Base-by-base conservation (phyloP, 805 yeast genomes). In the Metschnikowia hibisci region DNA sequence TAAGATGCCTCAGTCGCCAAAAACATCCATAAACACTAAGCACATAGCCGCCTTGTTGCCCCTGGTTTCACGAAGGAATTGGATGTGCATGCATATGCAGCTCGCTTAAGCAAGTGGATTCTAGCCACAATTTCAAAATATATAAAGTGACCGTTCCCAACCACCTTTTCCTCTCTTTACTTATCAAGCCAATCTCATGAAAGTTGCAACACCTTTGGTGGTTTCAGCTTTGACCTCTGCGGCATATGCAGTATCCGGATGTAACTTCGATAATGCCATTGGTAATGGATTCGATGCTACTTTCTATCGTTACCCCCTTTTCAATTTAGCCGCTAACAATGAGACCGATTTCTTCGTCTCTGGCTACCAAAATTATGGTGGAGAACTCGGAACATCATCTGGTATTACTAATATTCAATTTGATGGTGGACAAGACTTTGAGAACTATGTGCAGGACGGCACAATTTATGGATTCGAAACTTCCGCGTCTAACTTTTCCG, bases 211-310 rank as follows among this genome's bases (percentile, higher is more conserved):
- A 14, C 33, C 26, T 28, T 37, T 37, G 22, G 27, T 37, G n/a
- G 33, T 29, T 13, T 37, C 40, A 12, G 27, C 33, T 5, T 37
- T 37, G 33, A 22, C 33, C 11, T 37, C 40, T 4, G 32, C 40
- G 4, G 40, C 33, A n/a, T 20, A 37, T 22, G 40, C 40, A n/a
- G 33, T 37, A 2, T 37, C 40, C 27, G 40, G 40, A 6, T 37
- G 40, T 14, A 37, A 37, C 7, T 37, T 37, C 33, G 27, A 37
- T 15, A 37, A 20, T 2, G 20, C 14, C 9, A 10, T 13, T 18
- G 6, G 40, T 33, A 29, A 26, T n/a, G 44, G 44, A 29, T 41
- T 41, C 18, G 34, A 41, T 18, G 44, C 33, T 10, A 18, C 25
- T 12, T 41, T 41, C 13, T 41, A 41, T 25, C 22, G 31, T 12